phyloP scores from a whole-genome alignment of 2,329 filamentous ascomycete genomes.

The Colletotrichum acutatum region DNA sequence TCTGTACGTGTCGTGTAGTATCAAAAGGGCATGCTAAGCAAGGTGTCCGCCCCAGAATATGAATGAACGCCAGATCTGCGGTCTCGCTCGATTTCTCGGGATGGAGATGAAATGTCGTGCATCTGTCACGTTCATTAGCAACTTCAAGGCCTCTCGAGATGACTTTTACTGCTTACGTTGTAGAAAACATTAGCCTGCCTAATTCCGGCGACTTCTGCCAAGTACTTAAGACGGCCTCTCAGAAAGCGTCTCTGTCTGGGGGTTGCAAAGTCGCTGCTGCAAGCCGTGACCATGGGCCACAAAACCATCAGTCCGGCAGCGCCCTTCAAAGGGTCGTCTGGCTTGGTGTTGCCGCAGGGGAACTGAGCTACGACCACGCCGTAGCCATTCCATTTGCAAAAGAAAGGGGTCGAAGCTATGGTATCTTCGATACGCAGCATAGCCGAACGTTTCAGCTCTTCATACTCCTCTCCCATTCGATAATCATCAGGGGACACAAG shows the following conservation, averaged over 20 bases:
- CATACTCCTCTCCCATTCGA: constrained; percentile 35
- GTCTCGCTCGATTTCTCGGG: constrained; percentile 33
- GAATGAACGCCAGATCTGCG: background rate
- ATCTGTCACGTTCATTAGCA: constrained; percentile 12
- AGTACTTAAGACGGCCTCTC: constrained; percentile 33
- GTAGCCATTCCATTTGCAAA: constrained; percentile 38
- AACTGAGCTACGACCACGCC: constrained; percentile 34
- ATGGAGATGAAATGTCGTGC: constrained; percentile 28
- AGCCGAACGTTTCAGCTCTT: constrained; percentile 33
- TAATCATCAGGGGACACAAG: constrained; percentile 37
- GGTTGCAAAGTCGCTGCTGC: constrained; percentile 37
- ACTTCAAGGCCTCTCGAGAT: too few species aligned
- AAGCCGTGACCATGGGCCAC: constrained; percentile 37
- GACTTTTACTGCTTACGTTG: constrained; percentile 26
- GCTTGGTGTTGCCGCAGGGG: constrained; percentile 29
- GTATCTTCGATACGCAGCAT: constrained; percentile 36
- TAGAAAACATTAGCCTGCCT: constrained; percentile 38
- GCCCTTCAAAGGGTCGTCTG: constrained; percentile 35
- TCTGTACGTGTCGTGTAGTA: background rate
- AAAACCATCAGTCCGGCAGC: constrained; percentile 37
- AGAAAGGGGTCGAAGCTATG: constrained; percentile 36
- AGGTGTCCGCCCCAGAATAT: background rate
- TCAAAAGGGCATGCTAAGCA: background rate
- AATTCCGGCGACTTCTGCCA: constrained; percentile 38
- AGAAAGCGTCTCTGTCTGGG: constrained; percentile 37